Percentiles rank a stretch among this genome's conserved stretches.
phyloP scores from a whole-genome alignment of 306 rosid genomes.

The Alnus glutinosa region DNA sequence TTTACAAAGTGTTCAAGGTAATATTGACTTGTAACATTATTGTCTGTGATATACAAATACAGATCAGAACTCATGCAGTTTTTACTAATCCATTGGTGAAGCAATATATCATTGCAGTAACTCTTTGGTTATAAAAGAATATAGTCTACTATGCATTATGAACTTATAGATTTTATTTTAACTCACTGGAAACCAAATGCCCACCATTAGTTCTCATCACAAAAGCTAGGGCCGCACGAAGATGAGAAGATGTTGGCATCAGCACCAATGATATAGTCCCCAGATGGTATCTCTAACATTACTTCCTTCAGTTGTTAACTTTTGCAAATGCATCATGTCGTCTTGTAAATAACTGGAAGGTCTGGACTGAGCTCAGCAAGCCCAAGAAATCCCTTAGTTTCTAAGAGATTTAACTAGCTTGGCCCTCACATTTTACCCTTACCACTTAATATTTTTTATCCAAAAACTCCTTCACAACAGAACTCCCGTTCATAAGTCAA shows the following conservation, averaged over 20 bases:
- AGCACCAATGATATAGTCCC: background rate
- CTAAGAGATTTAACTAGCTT: background rate
- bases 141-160: background rate
- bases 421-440: background rate
- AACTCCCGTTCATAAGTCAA: background rate
- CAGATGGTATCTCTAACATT: background rate
- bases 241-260: background rate
- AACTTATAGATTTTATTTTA: background rate
- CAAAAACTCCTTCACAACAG: background rate
- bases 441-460: background rate
- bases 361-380: background rate
- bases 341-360: background rate
- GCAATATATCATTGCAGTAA: background rate
- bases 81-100: background rate
- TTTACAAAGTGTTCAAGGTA: background rate
- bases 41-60: background rate
- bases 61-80: background rate
- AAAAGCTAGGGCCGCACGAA: background rate
- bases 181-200: background rate
- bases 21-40: conserved; percentile 1
- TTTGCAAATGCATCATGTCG: background rate
- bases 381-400: background rate
- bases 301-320: background rate
- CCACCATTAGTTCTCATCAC: background rate
- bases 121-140: background rate